Evolutionary conservation across 345 rosid genomes (phyloP).

Genomic region (Zanthoxylum bungeanum): DNA sequence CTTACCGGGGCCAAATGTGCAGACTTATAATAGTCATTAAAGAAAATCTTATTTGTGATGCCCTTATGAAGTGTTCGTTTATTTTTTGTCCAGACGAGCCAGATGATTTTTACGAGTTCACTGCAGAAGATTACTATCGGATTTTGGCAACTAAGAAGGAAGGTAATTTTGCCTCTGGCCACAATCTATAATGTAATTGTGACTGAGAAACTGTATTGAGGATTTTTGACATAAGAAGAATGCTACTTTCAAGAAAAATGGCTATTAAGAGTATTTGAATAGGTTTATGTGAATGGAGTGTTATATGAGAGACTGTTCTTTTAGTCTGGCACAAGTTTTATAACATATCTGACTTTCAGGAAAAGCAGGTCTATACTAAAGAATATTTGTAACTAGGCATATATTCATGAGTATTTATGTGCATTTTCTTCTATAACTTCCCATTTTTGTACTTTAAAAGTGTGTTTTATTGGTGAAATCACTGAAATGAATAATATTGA

Average conservation of each 20-base stretch:
- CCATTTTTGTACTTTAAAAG: background rate
- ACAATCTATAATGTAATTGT: background rate
- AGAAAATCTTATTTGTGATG: background rate
- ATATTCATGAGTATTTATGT: background rate
- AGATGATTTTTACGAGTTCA: conserved; percentile 87
- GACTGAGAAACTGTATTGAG: background rate
- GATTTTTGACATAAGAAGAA: background rate
- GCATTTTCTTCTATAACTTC: background rate
- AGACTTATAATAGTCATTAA: conserved; percentile 1
- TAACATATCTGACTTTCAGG: background rate
- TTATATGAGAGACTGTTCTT: background rate
- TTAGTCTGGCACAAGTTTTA: background rate
- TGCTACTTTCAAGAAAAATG: background rate
- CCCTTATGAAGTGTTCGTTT: background rate
- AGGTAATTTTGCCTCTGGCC: conserved; percentile 33
- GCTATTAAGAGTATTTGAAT: background rate
- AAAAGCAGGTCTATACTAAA: background rate
- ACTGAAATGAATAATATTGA: background rate
- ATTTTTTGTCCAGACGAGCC: conserved; percentile 48
- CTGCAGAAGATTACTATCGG: conserved; percentile 70
- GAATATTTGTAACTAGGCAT: too few relatives aligned
- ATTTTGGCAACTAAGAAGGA: conserved; percentile 55
- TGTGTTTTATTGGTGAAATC: background rate
- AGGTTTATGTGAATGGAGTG: background rate
- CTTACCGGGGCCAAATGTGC: background rate